Evolutionary conservation across 2,329 filamentous ascomycete genomes (phyloP), one percentile per base, ranked within the genome.

Genomic region (Malbranchea cinnamomea): DNA sequence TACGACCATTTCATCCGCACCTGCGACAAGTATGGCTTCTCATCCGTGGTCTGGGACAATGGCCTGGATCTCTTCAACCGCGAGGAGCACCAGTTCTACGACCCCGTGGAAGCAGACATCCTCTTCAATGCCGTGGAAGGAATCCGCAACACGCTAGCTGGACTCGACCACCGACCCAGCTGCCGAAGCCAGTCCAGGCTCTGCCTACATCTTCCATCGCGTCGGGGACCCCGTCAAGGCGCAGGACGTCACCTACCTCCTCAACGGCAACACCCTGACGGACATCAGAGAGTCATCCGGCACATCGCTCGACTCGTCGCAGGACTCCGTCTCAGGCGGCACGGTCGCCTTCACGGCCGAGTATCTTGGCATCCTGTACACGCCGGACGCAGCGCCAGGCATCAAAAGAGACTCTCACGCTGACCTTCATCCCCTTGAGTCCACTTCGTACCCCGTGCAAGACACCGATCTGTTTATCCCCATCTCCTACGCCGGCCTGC

Each of bases 31-130:
- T 64, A 68, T 39, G 55, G 63, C 36, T 67, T 65, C 5, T 48
- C 62, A 1, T 56, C 61, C 3, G 52, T 72, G 1, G 44, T 74
- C 4, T 74, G 69, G 70, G 70, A 74, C 42, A 74, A 72, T 34
- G 68, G 69, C 0, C 44, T 56, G 2, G 68, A 72, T 39, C 63
- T 68, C 23, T 53, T 71, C 7, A 54, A 73, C 39, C 63, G 69
- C 21, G 49, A 48, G 2, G 52, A 59, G 0, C 55, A 59, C 26
- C 40, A 42, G 2, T 74, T 67, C 66, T 53, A 62, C 11, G 70
- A 74, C 36, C 49, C 54, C 0, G 56, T 62, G 0, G 56, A 58
- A 0, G 44, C 67, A 4, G 49, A 58, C 4, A 63, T 74, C 35
- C 49, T 69, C 26, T 43, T 55, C 10, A 59, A 60, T 23, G 62